Conservation (phyloP, 2,329 filamentous ascomycete genomes). For the Alternaria ventricosa region DNA sequence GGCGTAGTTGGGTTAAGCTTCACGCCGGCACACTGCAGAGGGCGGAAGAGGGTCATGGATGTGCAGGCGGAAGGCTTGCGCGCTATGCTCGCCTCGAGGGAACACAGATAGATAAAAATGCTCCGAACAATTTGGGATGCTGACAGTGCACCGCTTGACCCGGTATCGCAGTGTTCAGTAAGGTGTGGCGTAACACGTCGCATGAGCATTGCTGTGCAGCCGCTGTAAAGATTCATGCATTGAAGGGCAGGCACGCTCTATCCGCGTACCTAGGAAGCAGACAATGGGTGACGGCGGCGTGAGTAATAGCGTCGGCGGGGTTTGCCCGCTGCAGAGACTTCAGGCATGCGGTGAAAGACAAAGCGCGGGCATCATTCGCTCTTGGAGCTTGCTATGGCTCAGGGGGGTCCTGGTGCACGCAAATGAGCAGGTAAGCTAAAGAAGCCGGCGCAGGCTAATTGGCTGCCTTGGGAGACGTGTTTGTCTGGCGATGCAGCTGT, state of each 20-base stretch:
- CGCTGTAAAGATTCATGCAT: not conserved
- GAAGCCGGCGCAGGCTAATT: slow-evolving; percentile 5
- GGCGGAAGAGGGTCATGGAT: slow-evolving; percentile 26
- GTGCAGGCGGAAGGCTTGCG: slow-evolving; percentile 30
- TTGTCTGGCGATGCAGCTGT: slow-evolving; percentile 6
- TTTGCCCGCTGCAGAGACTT: slow-evolving; percentile 28
- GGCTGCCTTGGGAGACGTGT: slow-evolving; percentile 1
- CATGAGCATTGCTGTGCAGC: not conserved
- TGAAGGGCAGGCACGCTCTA: not conserved
- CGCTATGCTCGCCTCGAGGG: slow-evolving; percentile 13
- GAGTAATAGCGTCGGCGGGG: slow-evolving; percentile 26
- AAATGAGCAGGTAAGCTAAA: slow-evolving; percentile 37
- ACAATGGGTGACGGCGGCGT: slow-evolving; percentile 1
- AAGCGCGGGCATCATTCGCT: slow-evolving; percentile 5
- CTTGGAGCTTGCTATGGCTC: slow-evolving; percentile 3
- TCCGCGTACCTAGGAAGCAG: not conserved
- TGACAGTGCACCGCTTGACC: not conserved
- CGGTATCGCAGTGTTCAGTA: not conserved
- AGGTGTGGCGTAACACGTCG: not conserved
- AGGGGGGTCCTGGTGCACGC: slow-evolving; percentile 26
- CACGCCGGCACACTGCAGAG: slow-evolving; percentile 28
- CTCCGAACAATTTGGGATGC: slow-evolving; percentile 13
- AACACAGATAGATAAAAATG: slow-evolving; percentile 16
- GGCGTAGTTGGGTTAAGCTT: slow-evolving; percentile 36
- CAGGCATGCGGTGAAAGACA: slow-evolving; percentile 20